phyloP scores from a whole-genome alignment of 2,329 filamentous ascomycete genomes.

The Huntiella abstrusa region DNA sequence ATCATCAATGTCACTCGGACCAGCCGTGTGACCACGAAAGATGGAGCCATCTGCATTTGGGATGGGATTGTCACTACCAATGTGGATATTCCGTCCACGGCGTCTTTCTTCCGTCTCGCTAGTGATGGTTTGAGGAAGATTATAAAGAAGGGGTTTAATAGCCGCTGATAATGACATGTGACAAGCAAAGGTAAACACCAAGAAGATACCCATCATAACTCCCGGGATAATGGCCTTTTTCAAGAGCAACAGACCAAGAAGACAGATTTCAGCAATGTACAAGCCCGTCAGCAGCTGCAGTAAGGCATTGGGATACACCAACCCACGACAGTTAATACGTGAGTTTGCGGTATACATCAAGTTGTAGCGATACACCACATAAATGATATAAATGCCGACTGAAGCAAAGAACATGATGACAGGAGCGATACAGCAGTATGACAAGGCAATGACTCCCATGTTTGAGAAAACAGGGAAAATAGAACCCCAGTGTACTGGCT shows the following conservation, averaged over 20 bases:
- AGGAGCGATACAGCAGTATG: conserved; percentile 73
- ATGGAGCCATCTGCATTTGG: neutral
- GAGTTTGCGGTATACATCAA: conserved; percentile 72
- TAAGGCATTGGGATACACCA: conserved; percentile 71
- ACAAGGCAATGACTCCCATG: conserved; percentile 63
- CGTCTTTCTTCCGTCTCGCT: conserved; percentile 20
- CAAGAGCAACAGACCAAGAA: conserved; percentile 70
- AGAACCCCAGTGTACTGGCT: conserved; percentile 66
- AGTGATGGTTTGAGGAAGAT: conserved; percentile 54
- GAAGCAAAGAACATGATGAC: conserved; percentile 68
- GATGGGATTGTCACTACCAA: conserved; percentile 11
- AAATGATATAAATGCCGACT: conserved; percentile 61
- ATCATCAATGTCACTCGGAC: conserved; percentile 10
- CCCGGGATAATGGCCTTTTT: conserved; percentile 47
- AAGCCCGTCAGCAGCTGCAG: conserved; percentile 71
- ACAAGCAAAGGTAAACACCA: conserved; percentile 58
- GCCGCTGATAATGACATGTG: conserved; percentile 57
- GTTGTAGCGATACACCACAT: conserved; percentile 79
- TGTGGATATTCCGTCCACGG: conserved; percentile 6
- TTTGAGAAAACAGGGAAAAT: conserved; percentile 67
- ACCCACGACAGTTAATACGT: conserved; percentile 68
- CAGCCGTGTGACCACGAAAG: neutral
- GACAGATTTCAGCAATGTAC: conserved; percentile 64
- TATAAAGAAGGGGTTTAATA: conserved; percentile 56
- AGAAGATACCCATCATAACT: conserved; percentile 55